Conservation (phyloP, 2,329 filamentous ascomycete genomes). For the Trichoderma sp. region DNA sequence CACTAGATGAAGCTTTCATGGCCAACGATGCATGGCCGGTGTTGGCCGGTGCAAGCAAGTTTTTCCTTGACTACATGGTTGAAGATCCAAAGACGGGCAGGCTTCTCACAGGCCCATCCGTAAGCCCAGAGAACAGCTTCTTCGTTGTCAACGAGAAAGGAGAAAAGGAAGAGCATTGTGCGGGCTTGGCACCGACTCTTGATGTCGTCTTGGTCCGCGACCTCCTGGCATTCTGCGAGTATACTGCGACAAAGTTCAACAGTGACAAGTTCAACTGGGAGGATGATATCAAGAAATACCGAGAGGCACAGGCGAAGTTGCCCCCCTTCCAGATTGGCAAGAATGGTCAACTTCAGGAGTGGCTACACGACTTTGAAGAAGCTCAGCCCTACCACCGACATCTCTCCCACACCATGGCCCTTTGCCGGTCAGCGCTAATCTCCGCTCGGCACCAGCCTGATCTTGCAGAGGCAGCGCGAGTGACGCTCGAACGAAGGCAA, state of each 20-base stretch:
- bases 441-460: constrained; percentile 12
- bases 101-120: constrained; percentile 17
- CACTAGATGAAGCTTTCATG: background rate
- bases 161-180: constrained; percentile 14
- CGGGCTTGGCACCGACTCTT: constrained; percentile 10
- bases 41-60: background rate
- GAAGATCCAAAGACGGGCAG: constrained; percentile 17
- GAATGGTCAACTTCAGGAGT: constrained; percentile 20
- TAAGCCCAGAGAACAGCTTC: constrained; percentile 22
- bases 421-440: constrained; percentile 19
- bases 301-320: background rate
- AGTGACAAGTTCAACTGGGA: background rate
- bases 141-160: background rate
- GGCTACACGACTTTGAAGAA: constrained; percentile 21
- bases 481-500: constrained; percentile 18
- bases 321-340: constrained; percentile 21
- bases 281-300: background rate
- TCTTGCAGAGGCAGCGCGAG: constrained; percentile 7
- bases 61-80: constrained; percentile 22
- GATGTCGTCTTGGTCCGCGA: constrained; percentile 18
- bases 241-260: background rate
- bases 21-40: background rate
- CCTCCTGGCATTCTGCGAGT: constrained; percentile 17
- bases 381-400: constrained; percentile 21
- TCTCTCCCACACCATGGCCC: constrained; percentile 19